Conservation (phyloP, 176 grass and related monocot species). For the Aegilops tauschii region DNA sequence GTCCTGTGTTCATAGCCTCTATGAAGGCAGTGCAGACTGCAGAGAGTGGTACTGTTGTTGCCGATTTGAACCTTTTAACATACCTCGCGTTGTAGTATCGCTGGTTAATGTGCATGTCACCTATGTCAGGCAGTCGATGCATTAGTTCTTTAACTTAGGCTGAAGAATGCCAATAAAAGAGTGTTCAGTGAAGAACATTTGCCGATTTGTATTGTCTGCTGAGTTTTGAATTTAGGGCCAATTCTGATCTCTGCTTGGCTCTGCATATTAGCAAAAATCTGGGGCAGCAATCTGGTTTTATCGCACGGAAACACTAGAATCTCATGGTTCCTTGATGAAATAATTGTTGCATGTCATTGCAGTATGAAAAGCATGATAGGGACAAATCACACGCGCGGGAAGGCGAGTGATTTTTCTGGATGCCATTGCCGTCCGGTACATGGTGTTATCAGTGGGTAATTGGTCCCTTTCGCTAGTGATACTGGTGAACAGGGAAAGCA, state of each 20-base stretch:
- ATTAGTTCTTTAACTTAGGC: conserved; percentile 28
- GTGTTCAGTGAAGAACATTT: background rate
- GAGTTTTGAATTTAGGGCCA: background rate
- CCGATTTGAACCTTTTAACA: conserved; percentile 35
- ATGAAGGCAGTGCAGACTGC: conserved; percentile 55
- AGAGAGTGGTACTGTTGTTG: background rate
- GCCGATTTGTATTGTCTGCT: background rate
- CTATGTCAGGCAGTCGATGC: conserved; percentile 7
- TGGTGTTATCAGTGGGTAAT: background rate
- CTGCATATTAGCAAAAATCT: background rate
- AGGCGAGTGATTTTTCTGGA: conserved; percentile 5
- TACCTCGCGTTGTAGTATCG: conserved; percentile 22
- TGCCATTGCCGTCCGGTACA: background rate
- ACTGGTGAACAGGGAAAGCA: background rate
- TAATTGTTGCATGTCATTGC: background rate
- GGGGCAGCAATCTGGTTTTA: background rate
- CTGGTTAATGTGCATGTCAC: conserved; percentile 25
- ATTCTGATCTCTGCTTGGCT: background rate
- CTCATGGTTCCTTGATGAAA: background rate
- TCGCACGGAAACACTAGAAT: background rate
- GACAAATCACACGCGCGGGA: conserved; percentile 3
- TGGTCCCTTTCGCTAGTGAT: background rate
- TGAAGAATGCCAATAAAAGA: conserved; percentile 36
- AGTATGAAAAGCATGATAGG: background rate
- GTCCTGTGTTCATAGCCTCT: conserved; percentile 78